A percentile compares a stretch with the other conserved stretches of the same genome.
Conservation (phyloP, 805 yeast species). For the Lachancea sp. region DNA sequence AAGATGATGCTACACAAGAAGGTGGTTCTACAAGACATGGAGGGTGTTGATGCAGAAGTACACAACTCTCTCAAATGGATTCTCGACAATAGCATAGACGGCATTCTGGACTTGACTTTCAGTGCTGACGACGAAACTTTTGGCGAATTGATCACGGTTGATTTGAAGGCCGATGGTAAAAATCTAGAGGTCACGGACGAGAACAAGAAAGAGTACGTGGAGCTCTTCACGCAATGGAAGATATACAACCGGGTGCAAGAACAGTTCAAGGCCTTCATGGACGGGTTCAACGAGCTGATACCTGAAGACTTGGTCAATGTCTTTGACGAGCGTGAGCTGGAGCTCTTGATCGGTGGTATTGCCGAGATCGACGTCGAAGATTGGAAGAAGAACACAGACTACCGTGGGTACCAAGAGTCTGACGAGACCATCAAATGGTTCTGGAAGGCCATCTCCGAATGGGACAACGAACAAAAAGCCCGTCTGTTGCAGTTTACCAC, state of each 20-base stretch:
- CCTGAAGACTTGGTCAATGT: constrained; percentile 96
- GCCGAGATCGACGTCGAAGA: constrained; percentile 97
- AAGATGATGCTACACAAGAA: constrained; percentile 95
- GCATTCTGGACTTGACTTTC: constrained; percentile 80
- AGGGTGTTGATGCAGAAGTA: constrained; percentile 97
- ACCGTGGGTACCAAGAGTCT: constrained; percentile 93
- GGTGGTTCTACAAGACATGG: constrained; percentile 94
- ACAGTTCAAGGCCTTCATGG: constrained; percentile 93
- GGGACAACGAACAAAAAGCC: constrained; percentile 97
- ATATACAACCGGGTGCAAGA: constrained; percentile 88
- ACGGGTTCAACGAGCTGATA: constrained; percentile 94
- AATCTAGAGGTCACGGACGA: constrained; percentile 90
- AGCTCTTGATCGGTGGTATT: constrained; percentile 93
- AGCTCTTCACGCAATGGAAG: constrained; percentile 92
- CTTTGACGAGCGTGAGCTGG: constrained; percentile 95
- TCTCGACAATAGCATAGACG: constrained; percentile 88
- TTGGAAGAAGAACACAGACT: constrained; percentile 98
- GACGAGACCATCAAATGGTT: constrained; percentile 98
- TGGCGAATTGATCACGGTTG: constrained; percentile 86
- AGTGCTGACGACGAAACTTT: constrained; percentile 88
- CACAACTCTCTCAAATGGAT: constrained; percentile 94
- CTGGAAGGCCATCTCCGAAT: constrained; percentile 87
- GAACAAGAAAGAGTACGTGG: constrained; percentile 92
- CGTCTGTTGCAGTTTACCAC: constrained; percentile 94
- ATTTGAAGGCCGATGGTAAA: constrained; percentile 82